These are phyloP conservation scores for Rhodamnia argentea DNA, from an alignment of 345 rosid species.

Conservation along the genomic window DNA sequence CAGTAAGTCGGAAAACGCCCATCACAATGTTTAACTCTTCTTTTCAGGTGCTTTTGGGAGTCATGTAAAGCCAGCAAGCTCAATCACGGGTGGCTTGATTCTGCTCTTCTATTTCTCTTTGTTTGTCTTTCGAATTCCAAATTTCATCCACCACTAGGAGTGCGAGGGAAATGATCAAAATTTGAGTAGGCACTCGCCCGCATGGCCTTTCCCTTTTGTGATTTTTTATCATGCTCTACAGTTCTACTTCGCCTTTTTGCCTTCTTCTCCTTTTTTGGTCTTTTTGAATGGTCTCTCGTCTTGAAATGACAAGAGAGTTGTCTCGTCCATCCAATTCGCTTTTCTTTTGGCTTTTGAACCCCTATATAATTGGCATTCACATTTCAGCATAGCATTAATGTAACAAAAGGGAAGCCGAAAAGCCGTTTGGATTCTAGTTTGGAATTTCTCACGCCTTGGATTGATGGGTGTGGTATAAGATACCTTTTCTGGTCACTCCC, in stretches of 20 bases:
- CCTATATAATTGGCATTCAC: background rate
- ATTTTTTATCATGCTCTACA: background rate
- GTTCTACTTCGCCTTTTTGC: background rate
- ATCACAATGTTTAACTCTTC: background rate
- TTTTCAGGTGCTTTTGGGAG: background rate
- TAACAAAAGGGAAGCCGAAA: background rate
- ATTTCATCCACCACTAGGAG: background rate
- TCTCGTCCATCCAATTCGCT: background rate
- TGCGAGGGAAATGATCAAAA: background rate
- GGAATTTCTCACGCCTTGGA: background rate
- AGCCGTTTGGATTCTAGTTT: background rate
- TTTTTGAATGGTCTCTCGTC: background rate
- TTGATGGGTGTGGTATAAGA: background rate
- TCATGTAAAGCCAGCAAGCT: background rate
- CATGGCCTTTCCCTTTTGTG: background rate
- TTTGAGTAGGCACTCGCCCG: background rate
- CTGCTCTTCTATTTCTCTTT: background rate
- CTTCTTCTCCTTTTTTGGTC: background rate
- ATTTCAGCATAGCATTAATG: background rate
- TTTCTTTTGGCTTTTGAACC: background rate
- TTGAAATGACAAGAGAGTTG: background rate
- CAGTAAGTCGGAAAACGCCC: background rate
- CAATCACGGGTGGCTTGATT: background rate
- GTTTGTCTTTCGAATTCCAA: background rate
- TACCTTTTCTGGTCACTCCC: background rate